These are phyloP conservation scores for Jackrogersella minutella DNA, from an alignment of 495 filamentous ascomycete genomes.

Conservation along the genomic window DNA sequence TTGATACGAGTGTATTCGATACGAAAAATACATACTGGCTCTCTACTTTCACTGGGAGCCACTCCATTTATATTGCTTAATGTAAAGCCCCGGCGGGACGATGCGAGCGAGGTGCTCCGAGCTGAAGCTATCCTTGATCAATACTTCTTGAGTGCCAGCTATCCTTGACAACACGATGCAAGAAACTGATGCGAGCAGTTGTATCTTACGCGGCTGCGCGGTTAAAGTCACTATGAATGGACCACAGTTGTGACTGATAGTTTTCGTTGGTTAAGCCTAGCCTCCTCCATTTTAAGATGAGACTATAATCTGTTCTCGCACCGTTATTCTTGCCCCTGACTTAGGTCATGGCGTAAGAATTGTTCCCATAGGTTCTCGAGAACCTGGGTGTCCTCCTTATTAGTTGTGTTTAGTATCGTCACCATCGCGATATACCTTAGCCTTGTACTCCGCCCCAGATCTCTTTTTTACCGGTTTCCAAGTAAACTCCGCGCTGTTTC, in stretches of 20 bases:
- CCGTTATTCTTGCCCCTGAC: neutral
- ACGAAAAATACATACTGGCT: no score
- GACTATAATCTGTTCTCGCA: no score
- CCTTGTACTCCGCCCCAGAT: no score
- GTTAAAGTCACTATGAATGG: neutral
- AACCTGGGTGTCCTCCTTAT: neutral
- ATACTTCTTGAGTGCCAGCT: neutral
- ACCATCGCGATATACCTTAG: slow-evolving; percentile 1
- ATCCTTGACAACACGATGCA: neutral
- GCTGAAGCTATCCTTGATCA: neutral
- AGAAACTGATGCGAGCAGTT: neutral
- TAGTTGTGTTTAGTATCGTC: neutral
- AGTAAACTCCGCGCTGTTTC: neutral
- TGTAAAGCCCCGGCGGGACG: slow-evolving; percentile 1
- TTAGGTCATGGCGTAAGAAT: neutral
- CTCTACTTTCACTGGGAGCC: neutral
- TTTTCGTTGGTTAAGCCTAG: no score
- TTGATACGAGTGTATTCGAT: neutral
- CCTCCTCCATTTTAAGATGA: no score
- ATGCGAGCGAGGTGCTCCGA: neutral
- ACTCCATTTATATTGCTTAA: slow-evolving; percentile 6
- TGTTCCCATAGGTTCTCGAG: neutral
- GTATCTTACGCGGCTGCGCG: neutral
- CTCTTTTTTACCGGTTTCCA: no score
- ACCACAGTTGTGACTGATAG: no score